Evolutionary conservation across 169 alveolate species (phyloP).

Genomic region (Cardiosporidium cionae): DNA sequence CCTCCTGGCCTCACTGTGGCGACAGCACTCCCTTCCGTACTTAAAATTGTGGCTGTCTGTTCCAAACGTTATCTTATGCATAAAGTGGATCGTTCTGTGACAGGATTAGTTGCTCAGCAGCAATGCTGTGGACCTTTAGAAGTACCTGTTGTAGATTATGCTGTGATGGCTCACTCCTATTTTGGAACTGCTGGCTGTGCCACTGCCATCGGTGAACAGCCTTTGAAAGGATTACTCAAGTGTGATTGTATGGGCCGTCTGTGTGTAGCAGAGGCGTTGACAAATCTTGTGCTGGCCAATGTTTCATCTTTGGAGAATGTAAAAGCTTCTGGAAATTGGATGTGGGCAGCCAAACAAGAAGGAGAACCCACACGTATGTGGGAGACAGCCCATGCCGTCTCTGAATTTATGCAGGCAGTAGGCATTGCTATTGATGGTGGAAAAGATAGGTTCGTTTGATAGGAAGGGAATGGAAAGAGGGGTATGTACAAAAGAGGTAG

Average conservation of each 20-base stretch:
- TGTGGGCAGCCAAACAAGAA: slow-evolving; percentile 42
- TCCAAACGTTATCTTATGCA: slow-evolving; percentile 39
- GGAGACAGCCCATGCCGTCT: slow-evolving; percentile 29
- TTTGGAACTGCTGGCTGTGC: slow-evolving; percentile 23
- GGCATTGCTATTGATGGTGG: slow-evolving; percentile 44
- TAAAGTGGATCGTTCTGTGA: slow-evolving; percentile 44
- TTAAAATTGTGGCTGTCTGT: slow-evolving; percentile 30
- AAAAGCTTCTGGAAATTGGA: slow-evolving; percentile 39
- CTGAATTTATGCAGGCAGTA: slow-evolving; percentile 21
- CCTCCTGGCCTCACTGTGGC: no score
- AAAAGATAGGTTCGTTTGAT: slow-evolving; percentile 14
- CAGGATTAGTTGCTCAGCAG: slow-evolving; percentile 45
- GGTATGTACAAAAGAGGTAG: neutral
- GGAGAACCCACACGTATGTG: slow-evolving; percentile 34
- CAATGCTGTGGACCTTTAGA: slow-evolving; percentile 13
- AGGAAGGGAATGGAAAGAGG: neutral
- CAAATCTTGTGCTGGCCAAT: slow-evolving; percentile 31
- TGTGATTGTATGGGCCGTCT: slow-evolving; percentile 30
- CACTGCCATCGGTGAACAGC: slow-evolving; percentile 47
- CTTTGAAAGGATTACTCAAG: slow-evolving; percentile 33
- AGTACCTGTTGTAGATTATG: slow-evolving; percentile 30
- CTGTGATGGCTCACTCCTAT: slow-evolving; percentile 28
- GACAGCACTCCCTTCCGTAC: neutral
- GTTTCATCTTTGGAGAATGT: neutral
- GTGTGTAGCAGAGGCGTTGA: slow-evolving; percentile 37